These are phyloP conservation scores for Boletus subcaerulescens DNA, from an alignment of 768 basidiomycete species.

Conservation along the genomic window DNA sequence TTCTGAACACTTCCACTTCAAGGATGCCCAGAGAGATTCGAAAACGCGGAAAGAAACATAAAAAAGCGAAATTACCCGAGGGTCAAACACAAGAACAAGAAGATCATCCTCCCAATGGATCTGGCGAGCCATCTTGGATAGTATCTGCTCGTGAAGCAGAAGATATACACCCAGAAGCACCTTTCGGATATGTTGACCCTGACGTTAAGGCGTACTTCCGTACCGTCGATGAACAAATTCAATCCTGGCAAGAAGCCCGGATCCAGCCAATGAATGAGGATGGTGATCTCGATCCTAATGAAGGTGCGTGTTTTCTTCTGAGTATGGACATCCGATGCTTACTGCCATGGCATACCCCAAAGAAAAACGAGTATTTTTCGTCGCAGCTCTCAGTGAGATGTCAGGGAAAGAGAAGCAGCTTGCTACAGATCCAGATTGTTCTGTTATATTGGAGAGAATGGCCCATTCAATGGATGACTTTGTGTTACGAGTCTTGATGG, in stretches of 20 bases:
- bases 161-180: conserved; percentile 60
- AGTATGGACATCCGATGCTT: background rate
- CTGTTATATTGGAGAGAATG: conserved; percentile 86
- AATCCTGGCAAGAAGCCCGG: conserved; percentile 71
- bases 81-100: background rate
- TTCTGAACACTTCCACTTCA: background rate
- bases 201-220: conserved; percentile 93
- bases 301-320: conserved; percentile 45
- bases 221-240: conserved; percentile 83
- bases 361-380: conserved; percentile 77
- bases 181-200: conserved; percentile 86
- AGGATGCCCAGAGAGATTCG: conserved; percentile 72
- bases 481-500: conserved; percentile 86
- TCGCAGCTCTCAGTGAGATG: conserved; percentile 84
- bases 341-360: background rate
- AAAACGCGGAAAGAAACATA: conserved; percentile 76
- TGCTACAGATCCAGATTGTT: conserved; percentile 92
- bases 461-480: conserved; percentile 94
- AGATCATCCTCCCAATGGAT: conserved; percentile 5
- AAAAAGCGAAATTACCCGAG: conserved; percentile 36
- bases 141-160: conserved; percentile 39
- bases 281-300: conserved; percentile 61
- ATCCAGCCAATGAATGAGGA: conserved; percentile 41
- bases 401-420: conserved; percentile 84
- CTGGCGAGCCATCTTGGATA: conserved; percentile 70